Conservation (phyloP, 2,329 filamentous ascomycete genomes). For the Pseudogymnoascus sp. region DNA sequence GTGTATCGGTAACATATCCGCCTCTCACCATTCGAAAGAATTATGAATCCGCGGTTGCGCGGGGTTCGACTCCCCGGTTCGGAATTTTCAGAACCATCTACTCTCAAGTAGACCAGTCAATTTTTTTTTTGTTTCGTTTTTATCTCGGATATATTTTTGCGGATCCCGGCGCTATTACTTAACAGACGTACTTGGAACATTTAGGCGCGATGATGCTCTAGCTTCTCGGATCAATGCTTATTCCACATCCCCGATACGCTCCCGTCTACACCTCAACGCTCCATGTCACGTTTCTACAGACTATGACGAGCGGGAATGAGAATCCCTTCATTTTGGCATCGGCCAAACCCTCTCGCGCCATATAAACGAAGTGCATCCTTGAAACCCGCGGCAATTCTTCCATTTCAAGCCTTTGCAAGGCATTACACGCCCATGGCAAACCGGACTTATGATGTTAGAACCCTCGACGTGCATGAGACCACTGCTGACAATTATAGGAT, state of each 20-base stretch:
- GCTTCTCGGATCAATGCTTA: background rate
- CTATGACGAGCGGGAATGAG: background rate
- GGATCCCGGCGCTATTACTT: background rate
- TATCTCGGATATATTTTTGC: background rate
- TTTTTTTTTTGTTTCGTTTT: background rate
- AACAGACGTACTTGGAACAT: background rate
- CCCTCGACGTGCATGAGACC: background rate
- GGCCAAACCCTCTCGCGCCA: background rate
- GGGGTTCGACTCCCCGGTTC: background rate
- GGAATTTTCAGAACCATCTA: background rate
- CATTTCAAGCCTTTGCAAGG: background rate
- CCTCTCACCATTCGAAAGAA: background rate
- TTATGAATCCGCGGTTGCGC: background rate
- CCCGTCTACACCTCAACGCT: background rate
- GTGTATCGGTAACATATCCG: background rate
- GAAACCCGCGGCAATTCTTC: background rate
- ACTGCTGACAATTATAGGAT: conserved; percentile 47
- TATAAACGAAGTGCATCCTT: background rate
- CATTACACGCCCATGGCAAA: conserved; percentile 1
- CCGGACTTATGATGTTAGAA: conserved; percentile 2
- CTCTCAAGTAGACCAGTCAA: background rate
- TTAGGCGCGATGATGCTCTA: background rate
- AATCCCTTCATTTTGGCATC: conserved; percentile 4
- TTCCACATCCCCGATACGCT: background rate
- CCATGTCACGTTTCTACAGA: background rate